Base-by-base conservation (phyloP, 2,329 filamentous ascomycete genomes). In the Diaporthe destruens region DNA sequence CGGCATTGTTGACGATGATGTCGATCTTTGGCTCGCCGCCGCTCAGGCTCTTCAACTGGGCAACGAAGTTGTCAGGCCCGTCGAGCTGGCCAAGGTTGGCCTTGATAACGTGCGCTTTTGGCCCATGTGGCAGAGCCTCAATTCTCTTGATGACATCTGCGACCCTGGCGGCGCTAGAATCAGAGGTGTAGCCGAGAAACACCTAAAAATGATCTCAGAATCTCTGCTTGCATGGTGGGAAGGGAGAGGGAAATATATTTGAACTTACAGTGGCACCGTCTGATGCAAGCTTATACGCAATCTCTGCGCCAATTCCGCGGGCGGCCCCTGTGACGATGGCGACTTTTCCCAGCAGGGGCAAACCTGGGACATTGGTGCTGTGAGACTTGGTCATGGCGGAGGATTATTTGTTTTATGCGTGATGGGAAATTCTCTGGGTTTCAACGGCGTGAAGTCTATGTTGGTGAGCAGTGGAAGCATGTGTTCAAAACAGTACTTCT, bases 131-230 rank as follows among this genome's bases (percentile, higher is more conserved):
- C 12, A 92, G 81, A 0, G 87, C 85, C 75, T 87, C 83, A 75
- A 92, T 90, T 75, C 90, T 91, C 69, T 84, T 84, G 75, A 88
- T 84, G 23, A 92, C 80, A 77, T 91, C 88, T 74, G 88, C 85
- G n/a, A 91, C 80, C 75, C 88, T 91, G 4, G 88, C 81, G 0
- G 88, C 87, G n/a, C 90, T 90, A 12, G 89, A 82, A 36, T 91
- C 86, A 1, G 91, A 90, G 74, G 92, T 87, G 77, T 92, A 92
- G 1, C 90, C 90, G 25, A 93, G 80, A 11, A 90, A 87, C 7
- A 81, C 76, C 79, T 81, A 42, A 70, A 70, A 11, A 39, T 20
- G 23, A 18, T 34, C 14, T 59, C 6, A 59, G 34, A 25, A 42
- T 25, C 8, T 42, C 34, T 25, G 7, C 18, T 34, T 23, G 54